phyloP scores from a whole-genome alignment of 306 rosid genomes.

The Dryas octopetala region DNA sequence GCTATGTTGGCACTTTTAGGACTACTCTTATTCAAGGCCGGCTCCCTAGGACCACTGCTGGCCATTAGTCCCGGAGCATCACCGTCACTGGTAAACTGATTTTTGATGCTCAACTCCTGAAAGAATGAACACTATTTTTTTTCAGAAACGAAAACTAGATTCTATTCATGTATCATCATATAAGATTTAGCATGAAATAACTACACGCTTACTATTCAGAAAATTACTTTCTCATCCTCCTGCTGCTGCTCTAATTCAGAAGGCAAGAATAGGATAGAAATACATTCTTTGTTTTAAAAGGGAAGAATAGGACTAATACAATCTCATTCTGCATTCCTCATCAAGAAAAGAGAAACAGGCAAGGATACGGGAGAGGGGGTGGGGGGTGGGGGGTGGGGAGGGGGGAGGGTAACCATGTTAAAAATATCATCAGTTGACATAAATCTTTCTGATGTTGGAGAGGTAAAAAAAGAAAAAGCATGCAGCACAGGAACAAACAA shows the following conservation, averaged over 20 bases:
- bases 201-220: background rate
- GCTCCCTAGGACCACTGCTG: slow-evolving; percentile 20
- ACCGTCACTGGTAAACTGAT: slow-evolving; percentile 21
- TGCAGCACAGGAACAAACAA: too few relatives aligned
- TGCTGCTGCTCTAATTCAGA: background rate
- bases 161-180: background rate
- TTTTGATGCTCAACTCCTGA: slow-evolving; percentile 45
- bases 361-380: too few relatives aligned
- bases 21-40: slow-evolving; percentile 19
- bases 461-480: too few relatives aligned
- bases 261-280: background rate
- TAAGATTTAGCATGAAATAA: background rate
- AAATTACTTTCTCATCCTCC: background rate
- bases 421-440: too few relatives aligned
- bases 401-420: too few relatives aligned
- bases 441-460: too few relatives aligned
- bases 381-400: too few relatives aligned
- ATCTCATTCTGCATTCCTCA: background rate
- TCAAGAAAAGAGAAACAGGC: background rate
- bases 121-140: background rate
- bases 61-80: slow-evolving; percentile 30
- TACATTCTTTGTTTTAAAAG: background rate
- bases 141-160: background rate
- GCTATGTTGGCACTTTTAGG: slow-evolving; percentile 33
- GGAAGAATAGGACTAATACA: background rate